Percentiles rank a stretch among this genome's conserved stretches.
phyloP scores from a whole-genome alignment of 1,284 basidiomycete species.

The Xerocomus nothofagi region DNA sequence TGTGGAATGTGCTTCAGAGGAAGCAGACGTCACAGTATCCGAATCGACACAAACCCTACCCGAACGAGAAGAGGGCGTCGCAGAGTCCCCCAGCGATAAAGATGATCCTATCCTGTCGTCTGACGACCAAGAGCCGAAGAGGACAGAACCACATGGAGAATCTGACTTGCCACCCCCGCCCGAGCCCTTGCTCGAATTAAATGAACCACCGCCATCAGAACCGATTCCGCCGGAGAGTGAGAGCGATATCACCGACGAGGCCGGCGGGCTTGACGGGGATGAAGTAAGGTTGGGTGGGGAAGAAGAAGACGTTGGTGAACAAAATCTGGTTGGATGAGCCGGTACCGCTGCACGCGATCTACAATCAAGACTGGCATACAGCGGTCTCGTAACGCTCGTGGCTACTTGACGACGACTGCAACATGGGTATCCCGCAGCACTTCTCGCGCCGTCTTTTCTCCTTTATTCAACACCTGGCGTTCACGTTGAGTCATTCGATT shows the following conservation, averaged over 20 bases:
- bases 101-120: slow-evolving; percentile 1
- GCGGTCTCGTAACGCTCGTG: slow-evolving; percentile 1
- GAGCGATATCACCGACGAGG: slow-evolving; percentile 39
- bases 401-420: slow-evolving; percentile 18
- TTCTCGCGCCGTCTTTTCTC: slow-evolving; percentile 20
- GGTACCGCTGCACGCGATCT: slow-evolving; percentile 23
- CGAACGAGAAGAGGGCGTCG: slow-evolving; percentile 2
- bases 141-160: slow-evolving; percentile 15
- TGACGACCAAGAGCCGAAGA: slow-evolving; percentile 4
- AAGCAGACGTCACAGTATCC: not conserved
- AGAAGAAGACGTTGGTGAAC: slow-evolving; percentile 18
- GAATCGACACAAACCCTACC: slow-evolving; percentile 7
- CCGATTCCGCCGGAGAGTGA: slow-evolving; percentile 35
- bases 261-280: slow-evolving; percentile 19
- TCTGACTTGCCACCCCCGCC: not conserved
- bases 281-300: slow-evolving; percentile 18
- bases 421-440: not conserved
- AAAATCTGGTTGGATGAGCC: slow-evolving; percentile 7
- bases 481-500: not conserved
- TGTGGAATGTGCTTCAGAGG: slow-evolving; percentile 10
- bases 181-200: slow-evolving; percentile 28
- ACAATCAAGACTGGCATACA: not conserved
- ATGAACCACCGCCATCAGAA: slow-evolving; percentile 33
- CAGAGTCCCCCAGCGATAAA: slow-evolving; percentile 5
- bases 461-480: not conserved